Percentiles rank a stretch among this genome's conserved stretches.
Conservation (phyloP, 306 rosid genomes). For the Fragaria iinumae region DNA sequence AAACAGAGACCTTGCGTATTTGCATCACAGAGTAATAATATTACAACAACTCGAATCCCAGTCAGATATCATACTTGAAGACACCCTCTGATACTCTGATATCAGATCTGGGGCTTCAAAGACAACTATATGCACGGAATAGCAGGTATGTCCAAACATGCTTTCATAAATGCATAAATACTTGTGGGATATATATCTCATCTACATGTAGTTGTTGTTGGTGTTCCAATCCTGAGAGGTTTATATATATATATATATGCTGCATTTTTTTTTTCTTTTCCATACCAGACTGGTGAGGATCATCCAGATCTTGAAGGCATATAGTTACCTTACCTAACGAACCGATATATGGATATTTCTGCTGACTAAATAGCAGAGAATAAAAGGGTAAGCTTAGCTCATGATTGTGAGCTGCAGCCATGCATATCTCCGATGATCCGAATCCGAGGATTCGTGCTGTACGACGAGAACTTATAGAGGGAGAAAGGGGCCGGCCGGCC, state of each 20-base stretch:
- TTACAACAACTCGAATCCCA: constrained; percentile 1
- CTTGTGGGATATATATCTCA: neutral
- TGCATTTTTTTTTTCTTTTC: neutral
- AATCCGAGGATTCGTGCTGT: neutral
- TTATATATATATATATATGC: neutral
- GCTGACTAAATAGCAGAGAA: neutral
- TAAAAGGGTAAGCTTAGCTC: neutral
- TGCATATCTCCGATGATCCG: neutral
- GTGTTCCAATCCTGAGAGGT: neutral
- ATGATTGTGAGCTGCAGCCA: neutral
- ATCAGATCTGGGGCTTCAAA: constrained; percentile 4
- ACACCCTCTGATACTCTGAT: neutral
- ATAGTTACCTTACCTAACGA: neutral
- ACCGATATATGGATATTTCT: neutral
- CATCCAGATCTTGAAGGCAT: neutral
- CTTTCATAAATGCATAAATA: neutral
- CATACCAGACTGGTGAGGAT: neutral
- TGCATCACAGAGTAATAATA: constrained; percentile 6
- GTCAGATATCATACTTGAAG: neutral
- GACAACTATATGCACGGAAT: neutral
- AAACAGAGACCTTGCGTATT: neutral
- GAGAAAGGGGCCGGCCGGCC: constrained; percentile 11
- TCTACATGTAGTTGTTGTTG: too few relatives aligned
- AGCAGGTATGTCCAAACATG: constrained; percentile 5
- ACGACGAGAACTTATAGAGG: neutral